These are phyloP conservation scores for Kurtzmaniella fragi DNA, from an alignment of 805 yeast genomes.

Conservation along the genomic window DNA sequence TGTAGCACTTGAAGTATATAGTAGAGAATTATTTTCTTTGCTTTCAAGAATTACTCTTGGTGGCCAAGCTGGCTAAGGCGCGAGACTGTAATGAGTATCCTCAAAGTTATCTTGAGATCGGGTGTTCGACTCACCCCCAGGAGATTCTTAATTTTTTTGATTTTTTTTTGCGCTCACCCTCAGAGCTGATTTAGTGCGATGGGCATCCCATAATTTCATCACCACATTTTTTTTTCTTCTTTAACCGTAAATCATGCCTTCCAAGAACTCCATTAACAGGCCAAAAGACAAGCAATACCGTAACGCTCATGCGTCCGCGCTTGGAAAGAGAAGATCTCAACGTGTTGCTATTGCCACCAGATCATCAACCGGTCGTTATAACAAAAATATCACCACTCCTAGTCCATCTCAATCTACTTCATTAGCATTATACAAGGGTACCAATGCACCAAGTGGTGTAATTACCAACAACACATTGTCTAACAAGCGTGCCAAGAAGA, in stretches of 20 bases:
- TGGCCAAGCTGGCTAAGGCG: conserved; percentile 50
- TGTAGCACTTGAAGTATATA: no score
- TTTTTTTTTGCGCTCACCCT: neutral
- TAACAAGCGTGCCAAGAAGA: conserved; percentile 72
- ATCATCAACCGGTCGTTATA: conserved; percentile 36
- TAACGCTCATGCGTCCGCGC: conserved; percentile 44
- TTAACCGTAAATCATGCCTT: conserved; percentile 51
- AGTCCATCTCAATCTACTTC: conserved; percentile 42
- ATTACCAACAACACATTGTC: conserved; percentile 62
- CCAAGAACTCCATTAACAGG: conserved; percentile 75
- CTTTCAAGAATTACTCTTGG: conserved; percentile 25
- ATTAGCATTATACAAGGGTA: conserved; percentile 41
- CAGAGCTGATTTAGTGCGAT: neutral
- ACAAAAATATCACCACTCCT: conserved; percentile 29
- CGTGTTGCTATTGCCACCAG: conserved; percentile 41
- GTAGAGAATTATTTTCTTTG: no score
- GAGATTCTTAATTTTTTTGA: conserved; percentile 24
- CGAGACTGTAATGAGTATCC: conserved; percentile 39
- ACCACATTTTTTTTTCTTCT: neutral
- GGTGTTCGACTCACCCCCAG: conserved; percentile 49
- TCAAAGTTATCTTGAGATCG: conserved; percentile 42
- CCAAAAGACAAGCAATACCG: conserved; percentile 59
- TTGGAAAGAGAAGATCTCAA: conserved; percentile 53
- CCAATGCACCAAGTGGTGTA: conserved; percentile 13
- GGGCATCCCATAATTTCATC: neutral